phyloP scores from a whole-genome alignment of 176 grass and related monocot species.

The Cymbopogon citratus region DNA sequence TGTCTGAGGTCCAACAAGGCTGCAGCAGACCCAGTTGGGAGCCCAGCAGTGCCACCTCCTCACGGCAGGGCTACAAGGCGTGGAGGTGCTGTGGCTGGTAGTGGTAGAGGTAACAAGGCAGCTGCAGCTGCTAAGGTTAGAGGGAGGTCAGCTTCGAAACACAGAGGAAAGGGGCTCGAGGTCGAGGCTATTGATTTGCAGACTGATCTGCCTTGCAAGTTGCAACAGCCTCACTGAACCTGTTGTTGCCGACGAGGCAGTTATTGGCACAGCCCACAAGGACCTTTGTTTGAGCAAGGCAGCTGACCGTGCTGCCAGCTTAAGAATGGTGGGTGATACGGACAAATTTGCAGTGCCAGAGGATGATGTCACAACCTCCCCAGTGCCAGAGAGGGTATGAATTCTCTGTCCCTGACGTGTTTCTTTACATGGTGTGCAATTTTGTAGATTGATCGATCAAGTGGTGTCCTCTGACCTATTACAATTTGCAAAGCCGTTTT shows the following conservation, averaged over 20 bases:
- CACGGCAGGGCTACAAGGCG: conserved; percentile 25
- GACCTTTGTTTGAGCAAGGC: conserved; percentile 34
- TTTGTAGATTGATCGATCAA: neutral
- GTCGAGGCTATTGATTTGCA: conserved; percentile 29
- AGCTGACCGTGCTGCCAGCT: neutral
- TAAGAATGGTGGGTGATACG: conserved; percentile 55
- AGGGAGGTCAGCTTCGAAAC: conserved; percentile 16
- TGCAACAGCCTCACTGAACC: conserved; percentile 17
- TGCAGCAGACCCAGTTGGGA: conserved; percentile 33
- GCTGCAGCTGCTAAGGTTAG: conserved; percentile 26
- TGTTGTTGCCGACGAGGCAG: conserved; percentile 18
- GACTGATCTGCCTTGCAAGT: conserved; percentile 35
- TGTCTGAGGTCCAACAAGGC: conserved; percentile 50
- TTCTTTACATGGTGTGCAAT: neutral
- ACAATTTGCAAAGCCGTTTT: neutral
- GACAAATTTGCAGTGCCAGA: conserved; percentile 58
- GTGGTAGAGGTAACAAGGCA: conserved; percentile 38
- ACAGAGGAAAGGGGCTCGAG: conserved; percentile 28
- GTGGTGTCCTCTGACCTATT: neutral
- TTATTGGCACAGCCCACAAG: conserved; percentile 25
- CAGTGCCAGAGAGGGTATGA: conserved; percentile 71
- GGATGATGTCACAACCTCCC: conserved; percentile 41
- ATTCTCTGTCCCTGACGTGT: neutral
- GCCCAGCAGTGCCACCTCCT: conserved; percentile 33
- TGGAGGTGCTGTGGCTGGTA: conserved; percentile 33